Conservation (phyloP, 306 rosid genomes). For the Prunus mume region DNA sequence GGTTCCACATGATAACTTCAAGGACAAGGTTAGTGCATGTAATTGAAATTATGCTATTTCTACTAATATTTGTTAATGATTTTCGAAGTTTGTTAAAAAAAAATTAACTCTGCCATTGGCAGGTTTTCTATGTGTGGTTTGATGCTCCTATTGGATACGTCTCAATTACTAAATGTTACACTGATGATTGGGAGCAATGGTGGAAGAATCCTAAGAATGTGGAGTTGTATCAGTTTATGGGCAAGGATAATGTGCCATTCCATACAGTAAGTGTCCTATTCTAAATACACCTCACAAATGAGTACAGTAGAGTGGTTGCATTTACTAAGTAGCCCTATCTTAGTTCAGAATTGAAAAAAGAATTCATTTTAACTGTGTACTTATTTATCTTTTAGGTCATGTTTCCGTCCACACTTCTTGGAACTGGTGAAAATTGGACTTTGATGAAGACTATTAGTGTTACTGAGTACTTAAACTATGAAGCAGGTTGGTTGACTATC, state of each 20-base stretch:
- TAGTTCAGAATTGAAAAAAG: background rate
- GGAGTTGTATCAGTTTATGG: constrained; percentile 94
- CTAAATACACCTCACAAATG: background rate
- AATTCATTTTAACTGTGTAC: background rate
- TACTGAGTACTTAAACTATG: constrained; percentile 92
- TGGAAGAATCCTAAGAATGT: constrained; percentile 97
- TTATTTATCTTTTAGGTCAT: constrained; percentile 59
- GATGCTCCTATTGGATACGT: constrained; percentile 97
- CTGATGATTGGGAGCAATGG: constrained; percentile 93
- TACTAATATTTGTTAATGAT: background rate
- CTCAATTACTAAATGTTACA: constrained; percentile 89
- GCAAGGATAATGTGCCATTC: constrained; percentile 98
- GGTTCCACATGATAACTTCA: constrained; percentile 85
- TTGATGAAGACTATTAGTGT: constrained; percentile 97
- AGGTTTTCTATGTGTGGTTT: constrained; percentile 99
- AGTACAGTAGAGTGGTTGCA: background rate
- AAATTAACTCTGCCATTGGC: constrained; percentile 11
- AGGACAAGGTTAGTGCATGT: constrained; percentile 64
- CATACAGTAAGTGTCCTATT: constrained; percentile 66
- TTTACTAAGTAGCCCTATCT: background rate
- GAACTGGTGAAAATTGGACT: constrained; percentile 92
- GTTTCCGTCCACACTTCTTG: constrained; percentile 92
- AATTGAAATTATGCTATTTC: background rate
- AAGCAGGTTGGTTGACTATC: constrained; percentile 52
- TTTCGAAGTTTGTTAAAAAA: background rate